These are phyloP conservation scores for Lichtheimia ornata DNA, from an alignment of 371 early-diverging fungal genomes.

Conservation along the genomic window DNA sequence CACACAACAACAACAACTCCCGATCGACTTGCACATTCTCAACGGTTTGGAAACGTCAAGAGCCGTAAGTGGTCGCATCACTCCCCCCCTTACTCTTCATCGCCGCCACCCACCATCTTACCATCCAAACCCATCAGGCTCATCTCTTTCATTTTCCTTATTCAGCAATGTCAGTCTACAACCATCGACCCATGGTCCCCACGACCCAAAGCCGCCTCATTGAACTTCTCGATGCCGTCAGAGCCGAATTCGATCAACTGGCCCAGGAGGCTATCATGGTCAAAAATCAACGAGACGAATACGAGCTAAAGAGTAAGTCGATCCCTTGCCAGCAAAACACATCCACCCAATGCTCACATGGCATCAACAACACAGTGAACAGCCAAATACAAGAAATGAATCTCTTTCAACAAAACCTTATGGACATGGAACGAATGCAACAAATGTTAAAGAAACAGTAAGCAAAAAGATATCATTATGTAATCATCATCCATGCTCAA, in stretches of 20 bases:
- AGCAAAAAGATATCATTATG: background rate
- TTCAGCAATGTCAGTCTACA: conserved; percentile 63
- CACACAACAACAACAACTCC: too few species aligned
- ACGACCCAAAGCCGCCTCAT: conserved; percentile 62
- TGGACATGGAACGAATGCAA: conserved; percentile 82
- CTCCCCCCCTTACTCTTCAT: background rate
- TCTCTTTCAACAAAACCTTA: conserved; percentile 74
- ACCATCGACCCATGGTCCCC: conserved; percentile 83
- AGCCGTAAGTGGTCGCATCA: background rate
- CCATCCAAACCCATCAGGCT: conserved; percentile 1
- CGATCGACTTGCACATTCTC: too few species aligned
- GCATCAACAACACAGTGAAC: conserved; percentile 52
- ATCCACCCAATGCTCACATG: too few species aligned
- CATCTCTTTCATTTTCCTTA: conserved; percentile 10
- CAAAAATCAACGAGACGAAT: conserved; percentile 84
- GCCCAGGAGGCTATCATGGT: conserved; percentile 74
- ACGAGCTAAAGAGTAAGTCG: conserved; percentile 78
- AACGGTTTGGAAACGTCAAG: too few species aligned
- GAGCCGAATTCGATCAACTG: conserved; percentile 79
- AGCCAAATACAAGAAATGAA: conserved; percentile 81
- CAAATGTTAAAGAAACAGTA: conserved; percentile 74
- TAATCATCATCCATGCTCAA: background rate
- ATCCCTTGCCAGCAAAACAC: background rate
- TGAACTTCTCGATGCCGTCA: conserved; percentile 84
- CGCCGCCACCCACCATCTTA: background rate